Percentiles rank a stretch among this genome's conserved stretches.
Conservation (phyloP, 108 stramenopile genomes). For the Cyclotella baltica region DNA sequence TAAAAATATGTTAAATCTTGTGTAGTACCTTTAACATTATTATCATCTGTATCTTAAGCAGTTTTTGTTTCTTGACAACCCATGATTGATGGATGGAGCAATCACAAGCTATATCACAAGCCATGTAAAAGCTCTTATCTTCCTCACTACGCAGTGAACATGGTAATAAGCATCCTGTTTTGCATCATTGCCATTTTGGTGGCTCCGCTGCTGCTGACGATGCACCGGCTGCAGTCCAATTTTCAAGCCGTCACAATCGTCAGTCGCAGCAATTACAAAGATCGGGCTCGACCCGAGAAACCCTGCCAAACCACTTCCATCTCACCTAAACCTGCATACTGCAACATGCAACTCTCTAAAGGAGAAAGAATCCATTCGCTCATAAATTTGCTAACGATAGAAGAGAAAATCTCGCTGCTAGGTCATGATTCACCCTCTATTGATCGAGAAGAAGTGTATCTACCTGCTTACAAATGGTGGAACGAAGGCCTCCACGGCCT, state of each 20-base stretch:
- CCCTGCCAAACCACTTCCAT: background rate
- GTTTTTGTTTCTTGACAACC: too few species aligned
- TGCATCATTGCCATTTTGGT: background rate
- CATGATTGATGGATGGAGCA: too few species aligned
- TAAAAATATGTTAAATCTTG: too few species aligned
- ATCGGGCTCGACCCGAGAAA: too few species aligned
- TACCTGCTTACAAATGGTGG: constrained; percentile 66
- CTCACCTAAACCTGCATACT: constrained; percentile 39
- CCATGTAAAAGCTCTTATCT: too few species aligned
- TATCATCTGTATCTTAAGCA: too few species aligned
- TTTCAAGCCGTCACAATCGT: background rate
- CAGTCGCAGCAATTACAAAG: background rate
- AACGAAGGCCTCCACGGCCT: constrained; percentile 66
- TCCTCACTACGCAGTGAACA: too few species aligned
- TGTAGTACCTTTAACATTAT: too few species aligned
- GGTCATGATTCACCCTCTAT: constrained; percentile 40
- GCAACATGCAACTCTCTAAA: constrained; percentile 31
- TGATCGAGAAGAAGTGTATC: constrained; percentile 27
- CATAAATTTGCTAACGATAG: constrained; percentile 26
- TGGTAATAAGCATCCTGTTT: constrained; percentile 21
- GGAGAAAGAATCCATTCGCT: constrained; percentile 48
- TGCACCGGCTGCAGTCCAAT: background rate
- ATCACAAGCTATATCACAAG: too few species aligned
- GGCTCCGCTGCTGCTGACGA: constrained; percentile 2
- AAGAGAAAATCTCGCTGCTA: constrained; percentile 55